phyloP scores from a whole-genome alignment of 192 early-diverging fungal genomes.

The Backusella mclennaniae region DNA sequence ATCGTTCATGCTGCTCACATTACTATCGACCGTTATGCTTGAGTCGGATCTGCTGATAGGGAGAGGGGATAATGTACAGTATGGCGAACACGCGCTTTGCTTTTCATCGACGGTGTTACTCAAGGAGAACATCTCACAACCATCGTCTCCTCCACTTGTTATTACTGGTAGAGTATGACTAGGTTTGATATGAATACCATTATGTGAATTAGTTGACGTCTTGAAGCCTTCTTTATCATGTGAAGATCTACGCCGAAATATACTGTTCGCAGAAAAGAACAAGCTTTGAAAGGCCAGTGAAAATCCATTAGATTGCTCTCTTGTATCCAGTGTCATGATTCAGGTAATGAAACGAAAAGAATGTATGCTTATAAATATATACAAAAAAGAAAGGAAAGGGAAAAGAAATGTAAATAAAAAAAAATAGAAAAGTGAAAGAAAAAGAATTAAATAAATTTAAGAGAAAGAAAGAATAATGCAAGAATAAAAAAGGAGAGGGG shows the following conservation, averaged over 20 bases:
- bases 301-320: conserved; percentile 5
- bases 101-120: background rate
- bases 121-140: background rate
- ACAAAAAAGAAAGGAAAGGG: background rate
- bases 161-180: background rate
- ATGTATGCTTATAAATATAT: background rate
- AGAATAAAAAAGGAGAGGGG: background rate
- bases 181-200: background rate
- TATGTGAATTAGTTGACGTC: background rate
- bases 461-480: background rate
- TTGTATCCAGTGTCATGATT: background rate
- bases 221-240: background rate
- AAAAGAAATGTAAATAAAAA: background rate
- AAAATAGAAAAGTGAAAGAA: background rate
- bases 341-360: background rate
- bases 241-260: conserved; percentile 9
- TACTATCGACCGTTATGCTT: conserved; percentile 6
- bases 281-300: conserved; percentile 5
- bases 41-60: conserved; percentile 10
- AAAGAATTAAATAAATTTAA: background rate
- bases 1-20: background rate
- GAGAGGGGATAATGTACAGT: conserved; percentile 4
- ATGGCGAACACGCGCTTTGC: background rate
- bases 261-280: background rate
- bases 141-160: background rate